phyloP scores from a whole-genome alignment of 805 yeast species.

The Candida khao-thaluensis region DNA sequence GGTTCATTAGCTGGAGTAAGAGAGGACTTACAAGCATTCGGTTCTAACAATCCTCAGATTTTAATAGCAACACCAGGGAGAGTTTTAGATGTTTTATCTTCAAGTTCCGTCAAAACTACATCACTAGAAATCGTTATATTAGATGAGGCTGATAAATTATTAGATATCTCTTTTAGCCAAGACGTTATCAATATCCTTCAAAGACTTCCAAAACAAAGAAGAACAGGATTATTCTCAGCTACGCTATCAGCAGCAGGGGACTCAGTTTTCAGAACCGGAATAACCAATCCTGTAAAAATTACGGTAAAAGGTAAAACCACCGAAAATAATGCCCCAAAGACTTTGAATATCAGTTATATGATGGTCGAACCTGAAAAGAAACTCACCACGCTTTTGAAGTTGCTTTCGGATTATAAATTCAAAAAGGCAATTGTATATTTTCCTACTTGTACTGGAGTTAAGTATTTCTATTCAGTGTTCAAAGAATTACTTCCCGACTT shows the following conservation, averaged over 20 bases:
- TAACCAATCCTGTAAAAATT: slow-evolving; percentile 89
- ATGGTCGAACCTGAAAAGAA: slow-evolving; percentile 60
- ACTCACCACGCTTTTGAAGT: slow-evolving; percentile 53
- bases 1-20: slow-evolving; percentile 63
- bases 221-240: slow-evolving; percentile 94
- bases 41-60: slow-evolving; percentile 62
- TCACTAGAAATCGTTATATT: slow-evolving; percentile 72
- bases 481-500: slow-evolving; percentile 34
- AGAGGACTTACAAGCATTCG: slow-evolving; percentile 66
- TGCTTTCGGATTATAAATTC: slow-evolving; percentile 55
- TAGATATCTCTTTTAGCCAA: slow-evolving; percentile 71
- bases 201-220: slow-evolving; percentile 80
- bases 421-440: slow-evolving; percentile 86
- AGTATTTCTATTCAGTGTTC: slow-evolving; percentile 65
- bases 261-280: slow-evolving; percentile 79
- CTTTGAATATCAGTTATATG: slow-evolving; percentile 62
- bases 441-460: slow-evolving; percentile 86
- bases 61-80: slow-evolving; percentile 94
- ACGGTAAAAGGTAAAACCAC: slow-evolving; percentile 58
- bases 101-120: slow-evolving; percentile 55
- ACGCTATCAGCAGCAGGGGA: slow-evolving; percentile 82
- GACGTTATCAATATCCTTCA: slow-evolving; percentile 69
- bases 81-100: slow-evolving; percentile 66
- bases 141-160: slow-evolving; percentile 90
- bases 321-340: slow-evolving; percentile 52